These are phyloP conservation scores for Pseudisothecium myosuroides DNA, from an alignment of 225 moss, liverwort and hornwort species.

Conservation along the genomic window DNA sequence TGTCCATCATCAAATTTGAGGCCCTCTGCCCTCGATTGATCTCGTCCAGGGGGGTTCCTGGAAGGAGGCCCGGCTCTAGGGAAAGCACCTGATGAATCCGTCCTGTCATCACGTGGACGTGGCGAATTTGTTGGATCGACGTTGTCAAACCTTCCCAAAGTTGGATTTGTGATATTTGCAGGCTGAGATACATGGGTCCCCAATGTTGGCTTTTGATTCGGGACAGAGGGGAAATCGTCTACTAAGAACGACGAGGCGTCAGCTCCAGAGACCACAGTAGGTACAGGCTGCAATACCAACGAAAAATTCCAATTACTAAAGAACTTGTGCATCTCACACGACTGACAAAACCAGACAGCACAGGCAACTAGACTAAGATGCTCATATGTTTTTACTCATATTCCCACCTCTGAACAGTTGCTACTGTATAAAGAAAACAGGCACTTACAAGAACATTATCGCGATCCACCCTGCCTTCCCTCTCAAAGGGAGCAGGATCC, in stretches of 20 bases:
- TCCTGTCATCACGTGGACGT: background rate
- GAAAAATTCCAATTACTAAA: background rate
- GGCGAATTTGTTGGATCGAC: background rate
- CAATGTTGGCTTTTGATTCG: slow-evolving; percentile 12
- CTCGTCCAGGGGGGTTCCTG: slow-evolving; percentile 1
- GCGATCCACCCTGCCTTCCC: background rate
- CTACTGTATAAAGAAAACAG: background rate
- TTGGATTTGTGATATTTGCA: background rate
- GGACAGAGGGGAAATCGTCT: slow-evolving; percentile 20
- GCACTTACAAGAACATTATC: slow-evolving; percentile 35
- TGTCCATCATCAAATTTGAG: background rate
- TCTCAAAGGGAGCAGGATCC: slow-evolving; percentile 28
- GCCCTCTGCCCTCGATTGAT: background rate
- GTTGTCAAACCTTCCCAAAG: background rate
- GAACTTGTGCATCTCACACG: background rate
- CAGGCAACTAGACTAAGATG: background rate
- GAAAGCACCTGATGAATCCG: background rate
- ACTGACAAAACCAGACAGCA: background rate
- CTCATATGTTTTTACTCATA: background rate
- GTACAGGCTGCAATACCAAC: slow-evolving; percentile 21
- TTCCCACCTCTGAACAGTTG: background rate
- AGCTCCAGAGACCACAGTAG: background rate
- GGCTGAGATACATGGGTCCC: background rate
- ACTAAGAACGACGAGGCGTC: background rate
- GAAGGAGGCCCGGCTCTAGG: slow-evolving; percentile 1